A percentile compares a stretch with the other conserved stretches of the same genome.
phyloP scores from a whole-genome alignment of 805 yeast genomes.

The Teunomyces panamensis region DNA sequence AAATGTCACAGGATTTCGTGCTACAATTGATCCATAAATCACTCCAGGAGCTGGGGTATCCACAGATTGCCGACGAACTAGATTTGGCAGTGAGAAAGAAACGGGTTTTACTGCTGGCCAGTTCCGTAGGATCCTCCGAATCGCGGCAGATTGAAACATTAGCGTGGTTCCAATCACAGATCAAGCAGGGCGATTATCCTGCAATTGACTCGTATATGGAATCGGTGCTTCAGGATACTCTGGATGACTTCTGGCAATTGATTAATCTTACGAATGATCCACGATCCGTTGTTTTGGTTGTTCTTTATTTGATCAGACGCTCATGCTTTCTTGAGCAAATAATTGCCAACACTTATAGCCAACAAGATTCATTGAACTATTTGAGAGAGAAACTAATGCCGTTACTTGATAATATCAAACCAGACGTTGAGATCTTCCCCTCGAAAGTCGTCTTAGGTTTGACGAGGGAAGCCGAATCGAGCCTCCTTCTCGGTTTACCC shows the following conservation, averaged over 20 bases:
- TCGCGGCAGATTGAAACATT: constrained; percentile 7
- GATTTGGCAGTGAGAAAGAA: constrained; percentile 9
- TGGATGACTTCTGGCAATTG: constrained; percentile 5
- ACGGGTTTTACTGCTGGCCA: not conserved
- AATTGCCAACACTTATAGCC: not conserved
- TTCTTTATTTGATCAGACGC: constrained; percentile 25
- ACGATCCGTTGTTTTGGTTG: constrained; percentile 9
- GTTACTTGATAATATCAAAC: constrained; percentile 19
- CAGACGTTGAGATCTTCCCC: not conserved
- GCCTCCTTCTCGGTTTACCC: not conserved
- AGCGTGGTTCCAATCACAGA: constrained; percentile 16
- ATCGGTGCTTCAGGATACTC: not conserved
- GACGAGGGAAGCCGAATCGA: constrained; percentile 23
- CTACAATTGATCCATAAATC: constrained; percentile 29
- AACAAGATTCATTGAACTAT: constrained; percentile 12
- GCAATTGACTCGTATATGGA: constrained; percentile 13
- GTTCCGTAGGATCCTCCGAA: constrained; percentile 2
- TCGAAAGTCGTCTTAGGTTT: constrained; percentile 11
- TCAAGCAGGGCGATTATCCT: constrained; percentile 14
- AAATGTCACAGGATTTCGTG: constrained; percentile 18
- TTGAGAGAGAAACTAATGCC: constrained; percentile 26
- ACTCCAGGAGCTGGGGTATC: constrained; percentile 30
- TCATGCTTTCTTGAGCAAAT: constrained; percentile 18
- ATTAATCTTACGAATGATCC: constrained; percentile 5
- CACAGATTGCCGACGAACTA: constrained; percentile 20